Conservation (phyloP, 1,284 basidiomycete species). For the Cutaneotrichosporon curvatum region DNA sequence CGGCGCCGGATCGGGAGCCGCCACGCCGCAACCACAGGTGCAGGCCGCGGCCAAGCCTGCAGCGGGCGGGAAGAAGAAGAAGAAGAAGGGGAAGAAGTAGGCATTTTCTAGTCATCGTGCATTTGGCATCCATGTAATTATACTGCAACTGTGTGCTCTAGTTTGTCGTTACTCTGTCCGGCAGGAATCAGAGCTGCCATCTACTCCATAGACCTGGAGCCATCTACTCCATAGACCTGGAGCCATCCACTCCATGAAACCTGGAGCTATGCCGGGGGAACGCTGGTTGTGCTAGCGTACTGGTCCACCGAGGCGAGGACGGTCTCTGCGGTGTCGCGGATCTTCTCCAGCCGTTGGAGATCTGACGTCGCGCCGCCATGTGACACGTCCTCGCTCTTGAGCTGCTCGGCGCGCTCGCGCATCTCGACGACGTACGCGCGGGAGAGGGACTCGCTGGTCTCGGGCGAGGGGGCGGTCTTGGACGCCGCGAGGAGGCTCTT, state of each 20-base stretch:
- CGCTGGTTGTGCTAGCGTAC: too few relatives aligned
- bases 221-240: too few relatives aligned
- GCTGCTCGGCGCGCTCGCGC: slow-evolving; percentile 3
- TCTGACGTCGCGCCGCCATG: background rate
- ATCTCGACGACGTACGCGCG: slow-evolving; percentile 13
- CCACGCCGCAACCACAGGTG: background rate
- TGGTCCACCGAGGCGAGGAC: slow-evolving; percentile 6
- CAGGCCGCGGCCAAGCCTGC: background rate
- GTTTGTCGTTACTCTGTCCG: too few relatives aligned
- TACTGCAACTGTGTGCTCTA: too few relatives aligned
- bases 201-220: too few relatives aligned
- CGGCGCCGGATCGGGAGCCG: slow-evolving; percentile 3
- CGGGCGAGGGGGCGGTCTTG: background rate
- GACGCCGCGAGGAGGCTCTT: slow-evolving; percentile 2
- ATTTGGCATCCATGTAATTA: too few relatives aligned
- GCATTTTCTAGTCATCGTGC: too few relatives aligned
- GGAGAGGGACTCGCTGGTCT: background rate
- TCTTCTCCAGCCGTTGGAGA: slow-evolving; percentile 1
- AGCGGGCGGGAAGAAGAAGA: slow-evolving; percentile 19
- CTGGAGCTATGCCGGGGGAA: background rate
- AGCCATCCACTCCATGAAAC: too few relatives aligned
- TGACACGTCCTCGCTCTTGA: background rate
- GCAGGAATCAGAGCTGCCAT: too few relatives aligned
- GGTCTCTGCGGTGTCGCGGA: slow-evolving; percentile 6
- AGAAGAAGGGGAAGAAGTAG: slow-evolving; percentile 27